phyloP scores from a whole-genome alignment of 768 basidiomycete genomes.

The Favolaschia claudopus region DNA sequence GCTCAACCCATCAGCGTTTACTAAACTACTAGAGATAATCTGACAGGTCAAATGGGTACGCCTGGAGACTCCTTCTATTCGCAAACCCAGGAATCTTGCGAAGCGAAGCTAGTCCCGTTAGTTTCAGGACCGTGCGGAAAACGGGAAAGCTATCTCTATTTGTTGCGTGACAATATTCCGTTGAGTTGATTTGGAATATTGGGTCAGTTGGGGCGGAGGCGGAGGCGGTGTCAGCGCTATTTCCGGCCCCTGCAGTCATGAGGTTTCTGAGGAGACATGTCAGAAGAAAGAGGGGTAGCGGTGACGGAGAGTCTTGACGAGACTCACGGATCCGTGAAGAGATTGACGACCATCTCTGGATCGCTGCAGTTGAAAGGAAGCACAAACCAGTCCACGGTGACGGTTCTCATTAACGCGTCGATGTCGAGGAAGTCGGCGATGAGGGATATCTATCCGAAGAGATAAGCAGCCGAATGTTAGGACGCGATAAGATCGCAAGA shows the following conservation, averaged over 20 bases:
- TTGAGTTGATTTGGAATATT: constrained; percentile 2
- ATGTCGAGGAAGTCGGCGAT: not conserved
- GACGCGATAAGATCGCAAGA: not conserved
- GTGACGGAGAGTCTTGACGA: not conserved
- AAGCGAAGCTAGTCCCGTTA: not conserved
- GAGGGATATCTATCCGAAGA: not conserved
- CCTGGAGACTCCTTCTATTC: not conserved
- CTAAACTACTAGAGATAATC: too few relatives aligned
- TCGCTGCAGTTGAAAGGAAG: not conserved
- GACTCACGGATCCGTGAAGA: constrained; percentile 5
- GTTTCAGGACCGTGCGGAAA: constrained; percentile 3
- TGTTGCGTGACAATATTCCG: not conserved
- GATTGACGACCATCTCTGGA: not conserved
- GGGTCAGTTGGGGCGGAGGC: not conserved
- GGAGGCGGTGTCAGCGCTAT: not conserved
- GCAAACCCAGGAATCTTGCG: not conserved
- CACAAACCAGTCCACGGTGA: constrained; percentile 1
- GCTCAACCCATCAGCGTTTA: too few relatives aligned
- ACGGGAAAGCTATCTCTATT: constrained; percentile 1
- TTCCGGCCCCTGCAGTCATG: not conserved
- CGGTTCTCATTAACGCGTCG: constrained; percentile 1
- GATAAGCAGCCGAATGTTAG: not conserved
- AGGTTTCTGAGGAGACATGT: too few relatives aligned
- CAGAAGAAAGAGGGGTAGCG: not conserved
- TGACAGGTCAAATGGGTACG: constrained; percentile 4